Evolutionary conservation across 2,329 filamentous ascomycete species (phyloP), one percentile per base, ranked within the genome.

Genomic region (Clarireedia paspali): DNA sequence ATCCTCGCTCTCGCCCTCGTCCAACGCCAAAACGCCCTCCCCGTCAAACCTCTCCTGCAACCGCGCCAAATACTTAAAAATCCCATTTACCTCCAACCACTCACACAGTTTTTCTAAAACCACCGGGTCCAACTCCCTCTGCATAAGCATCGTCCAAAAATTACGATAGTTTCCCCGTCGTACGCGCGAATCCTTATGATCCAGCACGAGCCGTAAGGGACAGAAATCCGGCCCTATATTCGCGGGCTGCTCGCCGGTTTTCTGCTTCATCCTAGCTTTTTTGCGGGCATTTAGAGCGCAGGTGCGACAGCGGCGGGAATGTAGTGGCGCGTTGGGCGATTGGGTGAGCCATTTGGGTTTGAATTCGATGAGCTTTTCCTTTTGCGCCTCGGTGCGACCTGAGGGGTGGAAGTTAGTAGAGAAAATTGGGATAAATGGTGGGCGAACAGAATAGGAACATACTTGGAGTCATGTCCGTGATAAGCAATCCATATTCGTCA

Each of bases 281-380:
- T 40, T 42, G 20, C 30, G 54, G 24, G 49, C 54, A 56, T 51
- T 63, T 27, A 30, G 63, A 58, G 89, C 89, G 68, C 89, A 94
- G 40, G 86, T 90, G 34, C 89, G 82, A 71, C 89, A 94, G 50
- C 87, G 77, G 50, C 75, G 78, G 42, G 87, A 80, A 27, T 73
- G 70, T 0, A 67, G 26, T 1, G 88, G 89, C 0, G 88, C 88
- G 39, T 81, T 83, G 4, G 85, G 87, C 2, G 88, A 91, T 68
- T 91, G 88, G 7, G 78, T 73, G 26, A 94, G 79, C 89, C 89
- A 94, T 71, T 94, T 94, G 14, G 89, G 88, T 68, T 94, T 94
- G 72, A 92, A 87, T 68, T 92, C 87, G 55, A 88, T 73, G 34
- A 87, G 67, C 5, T 44, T 30, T 20, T 20, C 20, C 20, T 20